These are phyloP conservation scores for Globisporangium rhizosaccharum DNA, from an alignment of 352 stramenopile genomes.

Conservation along the genomic window DNA sequence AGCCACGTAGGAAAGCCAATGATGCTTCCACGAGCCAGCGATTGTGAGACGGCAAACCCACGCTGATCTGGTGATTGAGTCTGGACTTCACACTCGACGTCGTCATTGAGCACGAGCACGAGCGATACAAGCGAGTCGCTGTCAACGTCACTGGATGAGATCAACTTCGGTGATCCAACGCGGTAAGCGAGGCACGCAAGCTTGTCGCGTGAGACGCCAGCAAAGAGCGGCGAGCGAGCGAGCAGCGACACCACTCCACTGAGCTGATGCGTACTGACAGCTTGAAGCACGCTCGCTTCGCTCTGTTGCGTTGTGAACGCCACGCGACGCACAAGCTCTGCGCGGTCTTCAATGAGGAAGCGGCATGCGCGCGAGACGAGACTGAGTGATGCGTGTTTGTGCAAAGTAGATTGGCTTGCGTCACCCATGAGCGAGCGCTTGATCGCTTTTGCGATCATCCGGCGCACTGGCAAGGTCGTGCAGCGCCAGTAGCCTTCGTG, in stretches of 20 bases:
- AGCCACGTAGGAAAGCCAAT: too few species aligned
- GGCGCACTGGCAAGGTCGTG: slow-evolving; percentile 7
- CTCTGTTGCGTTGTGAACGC: slow-evolving; percentile 18
- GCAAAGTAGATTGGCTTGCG: not conserved
- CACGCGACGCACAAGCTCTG: slow-evolving; percentile 25
- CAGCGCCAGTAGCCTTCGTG: slow-evolving; percentile 11
- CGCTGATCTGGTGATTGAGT: too few species aligned
- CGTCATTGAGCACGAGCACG: slow-evolving; percentile 1
- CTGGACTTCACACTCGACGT: not conserved
- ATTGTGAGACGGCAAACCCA: too few species aligned
- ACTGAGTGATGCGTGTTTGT: slow-evolving; percentile 9
- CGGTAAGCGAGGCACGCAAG: slow-evolving; percentile 7
- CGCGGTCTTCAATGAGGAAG: slow-evolving; percentile 27
- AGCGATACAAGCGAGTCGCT: not conserved
- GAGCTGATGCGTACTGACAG: slow-evolving; percentile 9
- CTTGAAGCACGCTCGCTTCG: slow-evolving; percentile 14
- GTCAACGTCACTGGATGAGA: not conserved
- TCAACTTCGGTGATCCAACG: not conserved
- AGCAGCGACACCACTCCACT: slow-evolving; percentile 8
- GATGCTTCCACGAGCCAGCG: too few species aligned
- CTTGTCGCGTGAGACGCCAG: slow-evolving; percentile 5
- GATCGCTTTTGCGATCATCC: slow-evolving; percentile 3
- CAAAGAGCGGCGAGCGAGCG: slow-evolving; percentile 1
- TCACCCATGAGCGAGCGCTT: not conserved
- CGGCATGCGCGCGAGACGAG: slow-evolving; percentile 18